Evolutionary conservation across 345 rosid genomes (phyloP), one percentile per base, ranked within the genome.

Genomic region (Boechera stricta): DNA sequence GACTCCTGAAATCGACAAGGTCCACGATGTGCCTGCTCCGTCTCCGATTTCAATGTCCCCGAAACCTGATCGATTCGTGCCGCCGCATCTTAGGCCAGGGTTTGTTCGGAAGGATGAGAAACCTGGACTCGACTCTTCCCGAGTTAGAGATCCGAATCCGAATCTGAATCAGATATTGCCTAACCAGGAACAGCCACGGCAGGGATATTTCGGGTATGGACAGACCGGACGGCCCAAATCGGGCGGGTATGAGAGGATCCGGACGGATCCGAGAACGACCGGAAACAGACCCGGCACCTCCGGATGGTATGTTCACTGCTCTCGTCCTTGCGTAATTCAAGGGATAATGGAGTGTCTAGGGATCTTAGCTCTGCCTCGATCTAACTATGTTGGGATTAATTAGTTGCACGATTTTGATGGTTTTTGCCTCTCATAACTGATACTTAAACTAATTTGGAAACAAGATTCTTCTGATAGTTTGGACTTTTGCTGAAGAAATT

Each of bases 61-160:
- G 52, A 92, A 88, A 64, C 79, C 83, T 35, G 69, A 81, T 61
- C 82, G 84, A 74, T 93, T 93, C 47, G 90, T 93, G 59, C 97
- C 98, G 33, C 98, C 98, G 58, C 97, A 93, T 88, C 98, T 93
- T 33, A 88, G 98, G 78, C 98, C 97, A 18, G 96, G 96, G 7
- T 91, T 89, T 60, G 81, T 64, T 8, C 87, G 88, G 6, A 89
- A 73, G 69, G 87, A 91, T 76, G 92, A 86, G 81, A 85, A 70
- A 69, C 90, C 87, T 4, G 82, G 64, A 7, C 76, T 72, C 64
- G 62, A 58, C 53, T 48, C 77, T 47, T 70, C 70, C 6, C 64
- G 41, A n/a, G 48, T 10, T 6, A 54, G 56, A 45, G 67, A 71
- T 71, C 65, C 21, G 26, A 59, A 61, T 59, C 45, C 33, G 32